Evolutionary conservation across 2,329 filamentous ascomycete species (phyloP).

Genomic region (Colletotrichum spaethianum): DNA sequence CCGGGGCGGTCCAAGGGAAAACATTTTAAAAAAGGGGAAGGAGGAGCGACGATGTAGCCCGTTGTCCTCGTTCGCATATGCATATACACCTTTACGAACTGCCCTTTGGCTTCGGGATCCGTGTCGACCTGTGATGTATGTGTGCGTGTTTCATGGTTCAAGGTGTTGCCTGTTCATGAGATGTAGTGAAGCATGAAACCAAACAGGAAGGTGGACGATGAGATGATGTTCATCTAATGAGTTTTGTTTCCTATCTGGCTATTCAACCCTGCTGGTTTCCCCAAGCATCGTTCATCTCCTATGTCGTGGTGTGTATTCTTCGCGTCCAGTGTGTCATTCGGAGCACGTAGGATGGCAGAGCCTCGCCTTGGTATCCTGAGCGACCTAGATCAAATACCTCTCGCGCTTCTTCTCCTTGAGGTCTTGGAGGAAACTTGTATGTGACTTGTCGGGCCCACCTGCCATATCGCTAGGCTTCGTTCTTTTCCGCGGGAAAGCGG

Average conservation of each 20-base stretch:
- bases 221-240: neutral
- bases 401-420: neutral
- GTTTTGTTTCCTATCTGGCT: neutral
- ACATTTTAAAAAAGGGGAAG: conserved; percentile 28
- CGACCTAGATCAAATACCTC: no score
- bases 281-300: neutral
- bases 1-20: conserved; percentile 29
- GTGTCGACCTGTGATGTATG: neutral
- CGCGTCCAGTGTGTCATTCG: neutral
- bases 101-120: neutral
- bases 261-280: no score
- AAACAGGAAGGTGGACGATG: neutral
- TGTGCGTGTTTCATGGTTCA: neutral
- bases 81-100: conserved; percentile 20
- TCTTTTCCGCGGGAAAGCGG: neutral
- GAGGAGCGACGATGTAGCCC: conserved; percentile 11
- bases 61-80: conserved; percentile 26
- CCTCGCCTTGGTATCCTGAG: neutral
- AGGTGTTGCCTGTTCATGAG: neutral
- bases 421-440: neutral
- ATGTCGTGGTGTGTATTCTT: neutral
- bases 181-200: neutral
- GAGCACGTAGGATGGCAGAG: neutral
- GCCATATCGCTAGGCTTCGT: neutral
- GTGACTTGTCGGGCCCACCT: neutral